Percentiles rank a stretch among this genome's conserved stretches.
Evolutionary conservation across 2,329 filamentous ascomycete genomes (phyloP).

Genomic region (Cytospora mali): DNA sequence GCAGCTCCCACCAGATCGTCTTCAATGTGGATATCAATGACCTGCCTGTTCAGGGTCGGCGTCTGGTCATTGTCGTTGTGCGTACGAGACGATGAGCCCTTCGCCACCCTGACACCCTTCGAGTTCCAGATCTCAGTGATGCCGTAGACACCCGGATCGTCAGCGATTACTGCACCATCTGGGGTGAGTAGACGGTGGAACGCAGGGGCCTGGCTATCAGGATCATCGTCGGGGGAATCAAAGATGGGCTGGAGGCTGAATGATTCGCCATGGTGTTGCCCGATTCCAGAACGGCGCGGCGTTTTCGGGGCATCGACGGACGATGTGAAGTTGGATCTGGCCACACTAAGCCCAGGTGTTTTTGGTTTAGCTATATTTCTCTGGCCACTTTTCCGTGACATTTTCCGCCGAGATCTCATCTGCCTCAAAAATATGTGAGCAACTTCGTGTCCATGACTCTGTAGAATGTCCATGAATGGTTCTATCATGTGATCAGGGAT

Average conservation of each 20-base stretch:
- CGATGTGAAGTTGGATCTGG: not conserved
- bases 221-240: not conserved
- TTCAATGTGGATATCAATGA: slow-evolving; percentile 12
- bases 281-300: not conserved
- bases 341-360: not conserved
- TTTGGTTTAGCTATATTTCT: not conserved
- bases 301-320: not conserved
- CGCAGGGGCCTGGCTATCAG: not conserved
- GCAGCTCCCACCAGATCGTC: slow-evolving; percentile 15
- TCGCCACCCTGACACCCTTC: not conserved
- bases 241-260: not conserved
- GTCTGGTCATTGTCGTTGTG: not conserved
- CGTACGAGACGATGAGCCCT: not conserved
- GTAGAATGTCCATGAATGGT: not conserved
- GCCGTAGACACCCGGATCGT: slow-evolving; percentile 2
- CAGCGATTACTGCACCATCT: not conserved
- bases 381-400: not conserved
- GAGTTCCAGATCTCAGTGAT: slow-evolving; percentile 3
- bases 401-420: not conserved
- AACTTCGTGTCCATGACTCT: not conserved
- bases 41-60: slow-evolving; percentile 2
- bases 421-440: not conserved
- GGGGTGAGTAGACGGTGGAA: not conserved
- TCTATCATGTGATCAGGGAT: slow-evolving; percentile 13
- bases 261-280: not conserved